Evolutionary conservation across 768 basidiomycete genomes (phyloP).

Genomic region (Xerocomellus dryophilus): DNA sequence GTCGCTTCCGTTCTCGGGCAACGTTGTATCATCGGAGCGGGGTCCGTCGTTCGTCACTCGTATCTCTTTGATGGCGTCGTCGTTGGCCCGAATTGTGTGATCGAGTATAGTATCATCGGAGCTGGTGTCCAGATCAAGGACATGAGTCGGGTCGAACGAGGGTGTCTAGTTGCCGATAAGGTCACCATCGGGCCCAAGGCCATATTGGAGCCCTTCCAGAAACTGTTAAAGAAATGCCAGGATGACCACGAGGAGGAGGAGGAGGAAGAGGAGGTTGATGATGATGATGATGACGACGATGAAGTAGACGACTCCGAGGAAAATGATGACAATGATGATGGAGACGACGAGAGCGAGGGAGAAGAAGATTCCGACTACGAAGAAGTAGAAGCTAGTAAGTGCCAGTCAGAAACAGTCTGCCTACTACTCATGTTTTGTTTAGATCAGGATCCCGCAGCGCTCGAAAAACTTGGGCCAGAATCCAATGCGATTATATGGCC

Average conservation of each 20-base stretch:
- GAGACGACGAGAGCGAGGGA: constrained; percentile 30
- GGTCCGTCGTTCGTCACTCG: constrained; percentile 65
- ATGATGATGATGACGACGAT: constrained; percentile 22
- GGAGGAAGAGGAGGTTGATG: constrained; percentile 28
- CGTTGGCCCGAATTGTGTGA: constrained; percentile 66
- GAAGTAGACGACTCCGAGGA: constrained; percentile 38
- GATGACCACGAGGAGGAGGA: constrained; percentile 30
- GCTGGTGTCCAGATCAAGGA: constrained; percentile 69
- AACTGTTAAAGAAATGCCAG: constrained; percentile 58
- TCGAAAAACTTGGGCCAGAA: constrained; percentile 56
- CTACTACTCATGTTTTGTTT: background rate
- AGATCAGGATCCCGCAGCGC: constrained; percentile 50
- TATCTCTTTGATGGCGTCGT: constrained; percentile 81
- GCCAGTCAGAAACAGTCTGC: background rate
- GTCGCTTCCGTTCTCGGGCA: constrained; percentile 75
- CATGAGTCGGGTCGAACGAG: constrained; percentile 61
- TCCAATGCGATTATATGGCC: constrained; percentile 87
- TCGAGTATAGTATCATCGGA: constrained; percentile 81
- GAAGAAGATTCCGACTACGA: constrained; percentile 60
- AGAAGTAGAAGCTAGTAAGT: constrained; percentile 63
- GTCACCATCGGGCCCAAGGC: constrained; percentile 78
- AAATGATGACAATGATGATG: constrained; percentile 31
- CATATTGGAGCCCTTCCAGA: constrained; percentile 61
- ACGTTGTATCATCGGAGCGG: constrained; percentile 68
- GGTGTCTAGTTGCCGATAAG: constrained; percentile 79